Base-by-base conservation (phyloP, 192 early-diverging fungal genomes). In the Backusella tuberculispora region DNA sequence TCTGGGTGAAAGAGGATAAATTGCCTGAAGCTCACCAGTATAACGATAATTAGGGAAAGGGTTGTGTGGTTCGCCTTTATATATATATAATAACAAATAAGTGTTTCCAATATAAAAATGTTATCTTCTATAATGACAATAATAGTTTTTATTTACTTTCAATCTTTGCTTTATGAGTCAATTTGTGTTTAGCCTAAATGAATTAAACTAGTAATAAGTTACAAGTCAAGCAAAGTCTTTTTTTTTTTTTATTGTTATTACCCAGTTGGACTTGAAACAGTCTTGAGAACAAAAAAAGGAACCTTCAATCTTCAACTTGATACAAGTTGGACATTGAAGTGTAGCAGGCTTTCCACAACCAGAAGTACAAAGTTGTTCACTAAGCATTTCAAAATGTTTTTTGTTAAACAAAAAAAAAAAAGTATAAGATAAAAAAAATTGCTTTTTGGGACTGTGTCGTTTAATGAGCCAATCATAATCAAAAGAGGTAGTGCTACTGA, bases 241-340 rank as follows among this genome's bases (percentile, higher is more conserved):
- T 60, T 5, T 63, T 63, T 13, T 17, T 17, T 15, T 38, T 17
- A 19, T 56, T 65, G 12, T 37, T 10, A 8, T 42, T 85, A 87
- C 84, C 93, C 94, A 95, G 84, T 78, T 89, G 10, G 74, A 53
- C 72, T 87, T 89, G 83, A 95, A 95, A 69, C 93, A 94, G n/a
- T 82, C 83, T 78, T 94, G 93, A 34, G 92, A 89, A 80, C 94
- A 95, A 66, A 93, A 95, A 78, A 83, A 91, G 9, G 92, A 90
- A n/a, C 82, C 87, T 66, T 78, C 45, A 6, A 95, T 83, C 43
- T 76, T 81, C 26, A 88, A 83, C 74, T 94, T 94, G 41, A 91
- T 66, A 76, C 94, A 95, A 5, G 88, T 94, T n/a, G 94, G 94
- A 78, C 94, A 95, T 67, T 94, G 92, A 56, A 93, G 80, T 26